Evolutionary conservation across 257 asterid genomes (phyloP).

Genomic region (Nicotiana otophora): DNA sequence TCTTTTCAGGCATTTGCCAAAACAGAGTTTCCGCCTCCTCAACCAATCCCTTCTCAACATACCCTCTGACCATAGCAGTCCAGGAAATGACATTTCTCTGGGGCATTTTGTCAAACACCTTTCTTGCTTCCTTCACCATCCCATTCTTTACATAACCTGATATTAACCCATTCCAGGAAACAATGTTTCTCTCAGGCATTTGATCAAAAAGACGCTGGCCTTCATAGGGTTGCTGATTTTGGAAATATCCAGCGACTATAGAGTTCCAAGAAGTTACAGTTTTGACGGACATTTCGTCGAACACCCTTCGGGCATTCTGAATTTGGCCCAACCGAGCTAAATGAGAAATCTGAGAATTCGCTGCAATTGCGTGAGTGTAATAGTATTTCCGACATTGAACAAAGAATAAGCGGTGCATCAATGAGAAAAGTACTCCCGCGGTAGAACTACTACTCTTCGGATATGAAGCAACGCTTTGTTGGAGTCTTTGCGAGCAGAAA

Average conservation of each 20-base stretch:
- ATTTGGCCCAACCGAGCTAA: slow-evolving; percentile 53
- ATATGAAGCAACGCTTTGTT: neutral
- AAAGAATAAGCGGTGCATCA: neutral
- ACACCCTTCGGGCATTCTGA: slow-evolving; percentile 45
- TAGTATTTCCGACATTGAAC: slow-evolving; percentile 27
- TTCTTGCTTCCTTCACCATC: slow-evolving; percentile 55
- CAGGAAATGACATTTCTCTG: slow-evolving; percentile 59
- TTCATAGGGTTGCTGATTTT: slow-evolving; percentile 40
- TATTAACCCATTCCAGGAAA: slow-evolving; percentile 77
- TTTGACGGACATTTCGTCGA: slow-evolving; percentile 47
- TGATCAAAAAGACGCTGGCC: slow-evolving; percentile 47
- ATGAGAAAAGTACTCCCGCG: neutral
- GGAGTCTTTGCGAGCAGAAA: neutral
- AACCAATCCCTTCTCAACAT: slow-evolving; percentile 50
- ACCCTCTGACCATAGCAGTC: slow-evolving; percentile 71
- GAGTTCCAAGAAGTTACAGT: slow-evolving; percentile 60
- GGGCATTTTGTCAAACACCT: slow-evolving; percentile 59
- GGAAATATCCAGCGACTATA: slow-evolving; percentile 53
- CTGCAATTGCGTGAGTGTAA: slow-evolving; percentile 19
- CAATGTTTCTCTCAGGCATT: slow-evolving; percentile 59
- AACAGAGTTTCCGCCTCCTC: slow-evolving; percentile 53
- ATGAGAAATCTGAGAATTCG: slow-evolving; percentile 44
- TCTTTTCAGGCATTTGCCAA: slow-evolving; percentile 68
- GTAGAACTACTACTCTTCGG: neutral
- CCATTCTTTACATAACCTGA: slow-evolving; percentile 63